Evolutionary conservation across 176 grass and related monocot species (phyloP).

Genomic region (Lolium multiflorum): DNA sequence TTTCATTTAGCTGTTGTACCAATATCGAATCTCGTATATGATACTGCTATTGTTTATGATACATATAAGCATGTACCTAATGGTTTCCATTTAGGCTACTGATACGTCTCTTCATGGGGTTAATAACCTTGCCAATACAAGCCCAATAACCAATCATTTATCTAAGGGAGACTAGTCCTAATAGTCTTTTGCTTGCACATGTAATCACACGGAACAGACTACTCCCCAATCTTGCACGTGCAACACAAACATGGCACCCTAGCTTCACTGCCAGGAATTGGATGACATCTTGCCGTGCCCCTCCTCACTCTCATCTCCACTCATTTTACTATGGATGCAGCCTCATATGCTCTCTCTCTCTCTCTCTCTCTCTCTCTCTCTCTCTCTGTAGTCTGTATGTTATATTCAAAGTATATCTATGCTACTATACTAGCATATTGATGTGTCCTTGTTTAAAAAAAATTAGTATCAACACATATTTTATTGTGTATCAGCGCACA

Average conservation of each 20-base stretch:
- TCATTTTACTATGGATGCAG: neutral
- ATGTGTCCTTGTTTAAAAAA: neutral
- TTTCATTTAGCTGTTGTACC: neutral
- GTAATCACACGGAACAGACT: neutral
- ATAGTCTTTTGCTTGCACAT: neutral
- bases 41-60: neutral
- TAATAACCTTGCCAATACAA: neutral
- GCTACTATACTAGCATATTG: neutral
- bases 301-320: too few relatives aligned
- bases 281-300: neutral
- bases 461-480: neutral
- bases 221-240: neutral
- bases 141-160: neutral
- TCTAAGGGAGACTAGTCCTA: neutral
- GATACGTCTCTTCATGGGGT: neutral
- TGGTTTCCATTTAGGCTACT: neutral
- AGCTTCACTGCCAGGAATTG: slow-evolving; percentile 1
- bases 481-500: neutral
- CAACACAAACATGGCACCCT: neutral
- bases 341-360: neutral
- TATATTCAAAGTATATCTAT: too few relatives aligned
- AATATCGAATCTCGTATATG: neutral
- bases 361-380: neutral
- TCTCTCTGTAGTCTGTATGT: too few relatives aligned
- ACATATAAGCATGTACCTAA: neutral